These are phyloP conservation scores for Penicillium sp. DNA, from an alignment of 2,329 filamentous ascomycete species.

Conservation along the genomic window DNA sequence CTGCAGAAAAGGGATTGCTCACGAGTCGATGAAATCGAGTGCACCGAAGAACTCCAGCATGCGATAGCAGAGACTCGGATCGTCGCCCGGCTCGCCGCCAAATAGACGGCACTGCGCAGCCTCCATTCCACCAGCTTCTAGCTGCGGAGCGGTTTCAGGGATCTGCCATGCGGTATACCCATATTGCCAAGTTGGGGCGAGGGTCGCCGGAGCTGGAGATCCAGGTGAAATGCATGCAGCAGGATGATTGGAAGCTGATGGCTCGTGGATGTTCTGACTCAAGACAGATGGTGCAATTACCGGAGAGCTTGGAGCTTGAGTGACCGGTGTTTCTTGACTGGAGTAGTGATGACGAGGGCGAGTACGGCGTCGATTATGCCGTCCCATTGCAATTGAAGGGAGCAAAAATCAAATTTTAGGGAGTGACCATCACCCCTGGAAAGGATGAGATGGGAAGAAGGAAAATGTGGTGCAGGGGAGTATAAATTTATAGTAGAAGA, in stretches of 20 bases:
- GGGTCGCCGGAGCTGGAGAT: constrained; percentile 24
- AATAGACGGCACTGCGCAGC: constrained; percentile 44
- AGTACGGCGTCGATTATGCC: constrained; percentile 45
- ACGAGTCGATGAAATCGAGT: constrained; percentile 46
- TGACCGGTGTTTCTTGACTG: constrained; percentile 7
- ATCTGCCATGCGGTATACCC: constrained; percentile 39
- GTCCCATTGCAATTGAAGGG: constrained; percentile 36
- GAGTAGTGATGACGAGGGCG: constrained; percentile 34
- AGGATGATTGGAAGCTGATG: constrained; percentile 14
- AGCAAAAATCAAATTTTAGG: constrained; percentile 16
- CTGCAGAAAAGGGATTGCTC: constrained; percentile 19
- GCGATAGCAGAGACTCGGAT: constrained; percentile 43
- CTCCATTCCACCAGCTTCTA: constrained; percentile 31
- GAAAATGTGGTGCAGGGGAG: constrained; percentile 12
- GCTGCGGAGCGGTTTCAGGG: constrained; percentile 29
- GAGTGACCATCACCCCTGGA: constrained; percentile 37
- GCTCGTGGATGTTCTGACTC: constrained; percentile 11
- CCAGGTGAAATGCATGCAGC: constrained; percentile 23
- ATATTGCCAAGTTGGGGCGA: constrained; percentile 42
- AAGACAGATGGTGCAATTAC: constrained; percentile 7
- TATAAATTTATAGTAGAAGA: constrained; percentile 15
- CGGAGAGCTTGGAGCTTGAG: constrained; percentile 6
- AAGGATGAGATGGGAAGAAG: constrained; percentile 34
- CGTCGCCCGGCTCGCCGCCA: constrained; percentile 43
- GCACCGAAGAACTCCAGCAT: constrained; percentile 49